A percentile compares a stretch with the other conserved stretches of the same genome.
phyloP scores from a whole-genome alignment of 495 filamentous ascomycete genomes.

The Tuber microsphaerosporum region DNA sequence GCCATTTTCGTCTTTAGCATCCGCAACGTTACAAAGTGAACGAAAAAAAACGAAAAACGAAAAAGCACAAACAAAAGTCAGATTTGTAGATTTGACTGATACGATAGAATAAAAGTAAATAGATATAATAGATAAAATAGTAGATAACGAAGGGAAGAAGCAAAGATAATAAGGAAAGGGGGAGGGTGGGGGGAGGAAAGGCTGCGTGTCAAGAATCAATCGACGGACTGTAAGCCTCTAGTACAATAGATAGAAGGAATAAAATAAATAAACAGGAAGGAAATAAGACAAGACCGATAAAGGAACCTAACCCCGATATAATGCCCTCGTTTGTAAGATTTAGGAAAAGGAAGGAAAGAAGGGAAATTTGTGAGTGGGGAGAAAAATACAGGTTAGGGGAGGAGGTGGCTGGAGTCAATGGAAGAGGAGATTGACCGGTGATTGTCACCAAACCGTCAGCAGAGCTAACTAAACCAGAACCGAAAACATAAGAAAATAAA shows the following conservation, averaged over 20 bases:
- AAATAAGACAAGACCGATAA: not conserved
- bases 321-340: not conserved
- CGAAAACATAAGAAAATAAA: not conserved
- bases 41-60: not conserved
- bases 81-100: not conserved
- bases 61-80: not conserved
- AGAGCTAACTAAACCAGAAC: not conserved
- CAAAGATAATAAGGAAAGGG: not conserved
- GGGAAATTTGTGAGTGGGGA: not conserved
- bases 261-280: not conserved
- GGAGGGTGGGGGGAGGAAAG: not conserved
- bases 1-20: not conserved
- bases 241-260: not conserved
- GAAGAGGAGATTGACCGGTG: not conserved
- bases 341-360: conserved; percentile 5
- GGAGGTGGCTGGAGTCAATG: conserved; percentile 3
- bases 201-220: conserved; percentile 1
- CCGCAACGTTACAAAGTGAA: not conserved
- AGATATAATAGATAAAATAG: not conserved
- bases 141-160: not conserved
- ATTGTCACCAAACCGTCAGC: not conserved
- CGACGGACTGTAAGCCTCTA: not conserved
- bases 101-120: not conserved
- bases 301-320: not conserved
- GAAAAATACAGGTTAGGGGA: not conserved